A percentile compares a stretch with the other conserved stretches of the same genome.
Evolutionary conservation across 169 alveolate genomes (phyloP).

Genomic region (Plasmodium sp.): DNA sequence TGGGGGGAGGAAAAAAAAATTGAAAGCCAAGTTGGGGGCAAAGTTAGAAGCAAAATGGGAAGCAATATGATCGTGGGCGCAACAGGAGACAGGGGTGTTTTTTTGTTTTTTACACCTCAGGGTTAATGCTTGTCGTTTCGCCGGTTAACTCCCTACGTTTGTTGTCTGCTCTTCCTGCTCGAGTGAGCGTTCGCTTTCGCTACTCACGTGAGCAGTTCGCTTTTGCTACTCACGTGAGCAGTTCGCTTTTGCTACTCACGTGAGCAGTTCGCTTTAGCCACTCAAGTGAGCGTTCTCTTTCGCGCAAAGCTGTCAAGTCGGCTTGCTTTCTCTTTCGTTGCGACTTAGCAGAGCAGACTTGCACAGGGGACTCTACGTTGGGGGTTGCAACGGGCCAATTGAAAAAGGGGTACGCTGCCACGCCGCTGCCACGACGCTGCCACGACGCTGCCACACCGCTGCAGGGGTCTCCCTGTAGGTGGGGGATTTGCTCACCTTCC

Average conservation of each 20-base stretch:
- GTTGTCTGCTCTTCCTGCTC: neutral
- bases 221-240: too few relatives aligned
- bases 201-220: neutral
- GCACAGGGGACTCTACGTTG: neutral
- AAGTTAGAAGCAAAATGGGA: too few relatives aligned
- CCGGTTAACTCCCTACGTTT: neutral
- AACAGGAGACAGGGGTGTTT: neutral
- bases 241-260: too few relatives aligned
- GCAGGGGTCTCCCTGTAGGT: neutral
- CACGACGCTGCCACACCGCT: too few relatives aligned
- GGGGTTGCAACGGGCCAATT: neutral
- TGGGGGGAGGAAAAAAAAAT: neutral
- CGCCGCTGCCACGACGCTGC: too few relatives aligned
- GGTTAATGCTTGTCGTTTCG: neutral
- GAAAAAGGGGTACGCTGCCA: neutral
- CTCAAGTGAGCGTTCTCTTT: neutral
- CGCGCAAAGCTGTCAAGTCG: neutral
- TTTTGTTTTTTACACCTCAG: neutral
- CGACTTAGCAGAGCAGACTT: neutral
- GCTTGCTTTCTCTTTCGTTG: neutral
- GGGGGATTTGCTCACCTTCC: neutral
- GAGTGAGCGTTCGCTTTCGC: neutral
- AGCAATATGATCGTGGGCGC: constrained; percentile 18
- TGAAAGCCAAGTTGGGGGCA: neutral
- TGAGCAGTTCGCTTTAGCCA: neutral